These are phyloP conservation scores for Eucalyptus dawsonii DNA, from an alignment of 345 rosid species.

Conservation along the genomic window DNA sequence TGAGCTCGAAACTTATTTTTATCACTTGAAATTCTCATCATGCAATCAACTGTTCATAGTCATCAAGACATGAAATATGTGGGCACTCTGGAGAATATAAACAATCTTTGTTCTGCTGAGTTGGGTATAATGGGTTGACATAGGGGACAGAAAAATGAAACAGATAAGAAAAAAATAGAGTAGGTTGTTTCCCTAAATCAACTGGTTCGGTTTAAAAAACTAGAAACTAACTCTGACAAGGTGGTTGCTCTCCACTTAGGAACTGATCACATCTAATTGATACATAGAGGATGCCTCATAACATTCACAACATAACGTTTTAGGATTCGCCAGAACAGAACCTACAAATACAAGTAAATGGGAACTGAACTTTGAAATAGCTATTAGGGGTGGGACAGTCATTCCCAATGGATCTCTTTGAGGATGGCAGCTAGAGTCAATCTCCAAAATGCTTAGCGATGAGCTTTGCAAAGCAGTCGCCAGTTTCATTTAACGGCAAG, in stretches of 20 bases:
- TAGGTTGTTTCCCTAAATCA: not conserved
- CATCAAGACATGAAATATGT: not conserved
- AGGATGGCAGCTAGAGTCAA: not conserved
- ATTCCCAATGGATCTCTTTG: not conserved
- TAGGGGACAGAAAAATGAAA: not conserved
- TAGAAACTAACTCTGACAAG: not conserved
- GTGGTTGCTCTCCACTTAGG: not conserved
- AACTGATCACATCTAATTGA: not conserved
- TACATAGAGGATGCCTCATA: not conserved
- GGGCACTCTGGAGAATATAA: not conserved
- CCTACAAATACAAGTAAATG: not conserved
- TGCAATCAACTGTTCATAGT: not conserved
- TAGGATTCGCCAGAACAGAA: not conserved
- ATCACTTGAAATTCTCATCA: not conserved
- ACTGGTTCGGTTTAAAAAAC: not conserved
- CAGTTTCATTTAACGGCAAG: not conserved
- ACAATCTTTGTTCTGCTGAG: not conserved
- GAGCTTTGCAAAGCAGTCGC: not conserved
- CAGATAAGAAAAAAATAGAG: too few species aligned
- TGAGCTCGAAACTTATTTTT: not conserved
- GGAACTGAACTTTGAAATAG: not conserved
- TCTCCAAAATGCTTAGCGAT: not conserved
- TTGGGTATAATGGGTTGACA: not conserved
- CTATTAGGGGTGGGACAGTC: not conserved
- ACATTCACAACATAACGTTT: not conserved